Evolutionary conservation across 441 rosid species (phyloP), one percentile per base, ranked within the genome.

Genomic region (Viola pubescens): DNA sequence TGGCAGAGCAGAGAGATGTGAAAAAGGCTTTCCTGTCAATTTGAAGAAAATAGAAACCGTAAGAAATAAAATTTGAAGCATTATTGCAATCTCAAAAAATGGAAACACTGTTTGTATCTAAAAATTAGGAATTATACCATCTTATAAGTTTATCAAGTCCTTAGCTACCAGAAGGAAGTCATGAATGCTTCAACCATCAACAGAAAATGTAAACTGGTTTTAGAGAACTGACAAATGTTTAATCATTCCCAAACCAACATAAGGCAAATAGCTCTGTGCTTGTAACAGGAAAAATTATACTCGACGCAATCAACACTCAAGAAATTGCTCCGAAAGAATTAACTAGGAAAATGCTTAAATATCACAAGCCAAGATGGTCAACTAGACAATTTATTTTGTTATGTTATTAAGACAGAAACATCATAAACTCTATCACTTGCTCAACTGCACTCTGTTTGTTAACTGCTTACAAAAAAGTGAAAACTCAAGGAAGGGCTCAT

Each of bases 11-110:
- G 52, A 63, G 50, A 57, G 58, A 58, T 63, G 63, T 14, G 65
- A 26, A n/a, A 65, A 9, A 45, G 68, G 48, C 44, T 65, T 72
- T 65, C 57, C 75, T 77, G 65, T 64, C 49, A 73, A 69, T 54
- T 48, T 4, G 12, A 45, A 51, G 16, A 11, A 19, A n/a, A 12
- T 19, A 10, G 10, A 11, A 48, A 9, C 49, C 3, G 51, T 47
- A n/a, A 44, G 11, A 44, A 11, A 9, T 14, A 10, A 57, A 45
- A 58, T 19, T 53, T 4, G 55, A 19, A 47, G 7, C 13, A 59
- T 13, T 34, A 8, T 9, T 4, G 39, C 19, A 43, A 54, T 19
- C 48, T 37, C 42, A 62, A 34, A 54, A 44, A 0, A 63, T 4
- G 52, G 39, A 7, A 38, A 4, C 41, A 45, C 6, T n/a, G 16